Base-by-base conservation (phyloP, 2,329 filamentous ascomycete genomes). In the Fusarium guadeloupense region DNA sequence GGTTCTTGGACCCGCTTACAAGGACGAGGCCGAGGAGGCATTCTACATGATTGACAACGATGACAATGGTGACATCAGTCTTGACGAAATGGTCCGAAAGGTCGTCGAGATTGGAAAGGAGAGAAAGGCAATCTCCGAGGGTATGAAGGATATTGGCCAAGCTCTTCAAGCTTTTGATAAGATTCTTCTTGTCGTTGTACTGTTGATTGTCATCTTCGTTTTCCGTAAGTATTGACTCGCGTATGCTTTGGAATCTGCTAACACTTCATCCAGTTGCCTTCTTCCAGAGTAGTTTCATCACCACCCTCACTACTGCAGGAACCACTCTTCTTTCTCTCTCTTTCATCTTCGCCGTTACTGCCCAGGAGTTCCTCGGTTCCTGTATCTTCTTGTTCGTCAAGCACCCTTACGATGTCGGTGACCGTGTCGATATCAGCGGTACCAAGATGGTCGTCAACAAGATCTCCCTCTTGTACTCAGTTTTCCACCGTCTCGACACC, bases 381-480 rank as follows among this genome's bases (percentile, higher is more conserved):
- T 98, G 94, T 80, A 97, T 99, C 71, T 99, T 99, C 81, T 81
- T 99, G 2, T 99, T 99, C 71, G 92, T 98, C 80, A 99, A 99
- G 81, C 95, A 99, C 74, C 94, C 95, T 0, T 98, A 91, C 74
- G 95, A 99, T 73, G 93, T 98, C 19, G 93, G 94, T 59, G 95
- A 99, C 74, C 89, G 95, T 21, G 91, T 98, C 37, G 93, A 97
- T 69, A 90, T 98, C 62, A 79, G 74, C 46, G 82, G 81, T 14
- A 83, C 89, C 64, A 83, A 87, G 67, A 87, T 96, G 67, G 82
- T 92, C 5, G 95, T 99, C 10, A 93, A 98, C 76, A 91, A 93
- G 74, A 98, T 98, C 69, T 97, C 93, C 3, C 84, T 99, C 25
- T 83, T 99, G 4, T 98, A 93, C 80, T 96, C 92, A 1, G 88